Conservation (phyloP, 371 early-diverging fungal species). For the Mortierella sp. region DNA sequence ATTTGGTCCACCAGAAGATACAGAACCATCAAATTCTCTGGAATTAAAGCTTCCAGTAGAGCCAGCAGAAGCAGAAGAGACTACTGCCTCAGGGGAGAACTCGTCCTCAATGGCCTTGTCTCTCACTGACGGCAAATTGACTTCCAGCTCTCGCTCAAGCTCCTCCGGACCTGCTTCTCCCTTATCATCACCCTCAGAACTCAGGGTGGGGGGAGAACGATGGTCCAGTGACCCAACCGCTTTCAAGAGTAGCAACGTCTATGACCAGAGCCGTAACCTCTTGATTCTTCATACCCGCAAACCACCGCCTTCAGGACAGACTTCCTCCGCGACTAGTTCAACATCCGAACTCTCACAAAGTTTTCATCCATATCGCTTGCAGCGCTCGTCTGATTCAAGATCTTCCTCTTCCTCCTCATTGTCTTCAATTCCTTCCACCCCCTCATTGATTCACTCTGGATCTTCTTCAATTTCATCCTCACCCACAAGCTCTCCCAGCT, state of each 20-base stretch:
- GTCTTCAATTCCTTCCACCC: constrained; percentile 22
- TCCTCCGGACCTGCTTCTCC: constrained; percentile 11
- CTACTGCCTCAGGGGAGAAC: constrained; percentile 1
- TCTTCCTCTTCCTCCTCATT: constrained; percentile 16
- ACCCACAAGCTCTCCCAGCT: constrained; percentile 37
- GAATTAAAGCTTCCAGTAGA: neutral
- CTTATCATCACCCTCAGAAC: constrained; percentile 16
- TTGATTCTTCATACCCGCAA: constrained; percentile 49
- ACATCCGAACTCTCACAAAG: neutral
- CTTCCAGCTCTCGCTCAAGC: constrained; percentile 12
- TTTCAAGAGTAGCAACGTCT: constrained; percentile 45
- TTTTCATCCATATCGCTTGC: constrained; percentile 30
- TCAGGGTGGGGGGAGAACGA: constrained; percentile 20
- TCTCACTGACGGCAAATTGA: constrained; percentile 10
- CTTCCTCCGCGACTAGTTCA: neutral
- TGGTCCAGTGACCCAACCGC: constrained; percentile 43
- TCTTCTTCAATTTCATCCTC: constrained; percentile 27
- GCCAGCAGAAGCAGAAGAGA: neutral
- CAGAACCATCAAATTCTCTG: constrained; percentile 3
- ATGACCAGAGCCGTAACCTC: constrained; percentile 44
- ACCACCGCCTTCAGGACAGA: constrained; percentile 17
- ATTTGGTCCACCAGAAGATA: constrained; percentile 22
- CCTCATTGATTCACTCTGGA: constrained; percentile 19
- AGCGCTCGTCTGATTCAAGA: constrained; percentile 16
- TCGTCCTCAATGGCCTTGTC: constrained; percentile 19